Base-by-base conservation (phyloP, 345 rosid genomes). In the Eucalyptus lansdowneana region DNA sequence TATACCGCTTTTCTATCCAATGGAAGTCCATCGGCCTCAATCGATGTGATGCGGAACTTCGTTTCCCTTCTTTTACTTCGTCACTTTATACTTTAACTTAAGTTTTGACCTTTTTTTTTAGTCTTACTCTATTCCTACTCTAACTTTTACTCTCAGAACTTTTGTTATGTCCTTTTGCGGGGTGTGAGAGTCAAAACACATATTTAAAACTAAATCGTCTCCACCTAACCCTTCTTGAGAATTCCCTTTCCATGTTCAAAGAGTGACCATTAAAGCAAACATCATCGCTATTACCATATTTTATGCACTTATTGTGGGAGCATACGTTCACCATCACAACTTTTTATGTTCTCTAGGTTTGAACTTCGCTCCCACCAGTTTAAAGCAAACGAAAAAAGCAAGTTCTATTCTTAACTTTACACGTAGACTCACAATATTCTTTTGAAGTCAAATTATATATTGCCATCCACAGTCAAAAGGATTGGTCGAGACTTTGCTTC, bases 151-250 rank as follows among this genome's bases (percentile, higher is more conserved):
- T 21, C 25, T 53, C 11, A 1, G 0, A 53, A 53, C 5, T 53
- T 53, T 21, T 53, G 5, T 19, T 2, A 19, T 53, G 0, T 53
- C 10, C 1, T 1, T 2, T 21, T 8, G 11, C 1, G 1, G 0
- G 1, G 0, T 0, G 2, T 21, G 11, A 2, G 0, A 53, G 11
- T 53, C 11, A 2, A 53, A 53, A 53, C 0, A 19, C 1, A 53
- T 2, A 53, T 8, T 53, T 53, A 21, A 53, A 53, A 53, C 11
- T 53, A 53, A 53, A 21, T 53, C 11, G 11, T 8, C 1, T 0
- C 11, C 5, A 8, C 1, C 2, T 14, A 21, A 53, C 2, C 25
- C 1, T 1, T 53, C 10, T 53, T 8, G 2, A 21, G 0, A 53
- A 53, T 4, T 8, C 2, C 0, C 11, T 4, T 53, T 21, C 10